These are phyloP conservation scores for Phytopythium montanum DNA, from an alignment of 352 stramenopile genomes.

Conservation along the genomic window DNA sequence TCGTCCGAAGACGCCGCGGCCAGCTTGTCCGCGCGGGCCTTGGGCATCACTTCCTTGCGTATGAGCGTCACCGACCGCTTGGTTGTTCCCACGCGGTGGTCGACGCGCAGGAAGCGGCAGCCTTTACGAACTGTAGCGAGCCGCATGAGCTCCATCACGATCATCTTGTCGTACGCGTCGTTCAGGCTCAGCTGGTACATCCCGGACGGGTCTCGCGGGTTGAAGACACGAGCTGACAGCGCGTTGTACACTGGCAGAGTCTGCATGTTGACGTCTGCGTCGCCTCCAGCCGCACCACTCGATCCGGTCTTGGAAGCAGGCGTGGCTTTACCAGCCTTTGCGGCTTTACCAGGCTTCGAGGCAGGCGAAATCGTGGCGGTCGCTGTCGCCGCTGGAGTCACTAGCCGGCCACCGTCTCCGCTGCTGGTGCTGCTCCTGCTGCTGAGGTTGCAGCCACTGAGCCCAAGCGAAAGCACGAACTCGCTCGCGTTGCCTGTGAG, in stretches of 20 bases:
- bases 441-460: slow-evolving; percentile 61
- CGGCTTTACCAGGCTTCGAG: not conserved
- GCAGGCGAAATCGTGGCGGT: not conserved
- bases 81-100: slow-evolving; percentile 33
- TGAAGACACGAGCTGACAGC: slow-evolving; percentile 48
- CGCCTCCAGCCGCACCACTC: not conserved
- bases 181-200: slow-evolving; percentile 61
- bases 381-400: slow-evolving; percentile 1
- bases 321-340: not conserved
- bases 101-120: slow-evolving; percentile 60
- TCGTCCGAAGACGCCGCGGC: slow-evolving; percentile 10
- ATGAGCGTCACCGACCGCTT: slow-evolving; percentile 44
- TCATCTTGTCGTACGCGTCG: slow-evolving; percentile 79
- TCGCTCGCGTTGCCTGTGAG: slow-evolving; percentile 55
- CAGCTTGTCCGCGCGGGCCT: slow-evolving; percentile 1
- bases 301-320: not conserved
- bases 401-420: slow-evolving; percentile 1
- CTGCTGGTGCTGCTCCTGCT: slow-evolving; percentile 15
- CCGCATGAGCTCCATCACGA: slow-evolving; percentile 68
- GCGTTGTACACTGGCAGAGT: slow-evolving; percentile 41
- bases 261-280: slow-evolving; percentile 23
- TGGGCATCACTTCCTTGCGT: slow-evolving; percentile 35
- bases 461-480: slow-evolving; percentile 48
- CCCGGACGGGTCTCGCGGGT: slow-evolving; percentile 62
- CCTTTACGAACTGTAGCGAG: slow-evolving; percentile 69